Conservation (phyloP, 2,329 filamentous ascomycete species). For the Epichloe hybrida region DNA sequence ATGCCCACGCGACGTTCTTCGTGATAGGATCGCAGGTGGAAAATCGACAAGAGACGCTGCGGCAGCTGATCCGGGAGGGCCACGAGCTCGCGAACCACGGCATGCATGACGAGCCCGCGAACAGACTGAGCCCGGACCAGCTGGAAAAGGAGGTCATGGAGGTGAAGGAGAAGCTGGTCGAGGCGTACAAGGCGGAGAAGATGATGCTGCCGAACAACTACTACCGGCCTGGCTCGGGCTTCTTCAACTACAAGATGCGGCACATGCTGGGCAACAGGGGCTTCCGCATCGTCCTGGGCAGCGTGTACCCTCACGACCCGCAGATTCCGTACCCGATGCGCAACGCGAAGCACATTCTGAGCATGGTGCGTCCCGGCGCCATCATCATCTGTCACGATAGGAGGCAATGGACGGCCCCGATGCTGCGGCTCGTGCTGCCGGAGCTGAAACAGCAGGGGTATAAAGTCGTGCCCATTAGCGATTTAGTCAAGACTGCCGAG, state of each 20-base stretch:
- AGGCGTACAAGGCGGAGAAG: constrained; percentile 38
- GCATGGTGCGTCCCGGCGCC: constrained; percentile 62
- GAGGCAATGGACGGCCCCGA: constrained; percentile 67
- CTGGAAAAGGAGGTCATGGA: constrained; percentile 49
- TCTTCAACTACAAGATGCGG: constrained; percentile 64
- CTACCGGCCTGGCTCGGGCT: constrained; percentile 74
- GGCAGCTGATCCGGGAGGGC: constrained; percentile 43
- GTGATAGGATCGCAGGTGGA: constrained; percentile 67
- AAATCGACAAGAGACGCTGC: constrained; percentile 39
- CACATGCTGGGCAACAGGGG: constrained; percentile 43
- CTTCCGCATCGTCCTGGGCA: constrained; percentile 65
- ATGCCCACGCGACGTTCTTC: constrained; percentile 73
- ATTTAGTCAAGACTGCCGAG: constrained; percentile 38
- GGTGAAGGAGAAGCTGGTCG: constrained; percentile 48
- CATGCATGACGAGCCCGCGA: constrained; percentile 72
- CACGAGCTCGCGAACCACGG: constrained; percentile 79
- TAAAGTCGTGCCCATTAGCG: constrained; percentile 55
- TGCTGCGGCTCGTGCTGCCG: constrained; percentile 60
- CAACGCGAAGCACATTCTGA: constrained; percentile 69
- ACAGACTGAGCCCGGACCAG: constrained; percentile 41
- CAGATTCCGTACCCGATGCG: constrained; percentile 57
- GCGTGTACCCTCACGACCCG: constrained; percentile 84
- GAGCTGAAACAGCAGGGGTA: constrained; percentile 59
- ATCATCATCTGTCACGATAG: constrained; percentile 82
- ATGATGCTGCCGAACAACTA: constrained; percentile 42